Percentiles rank a stretch among this genome's conserved stretches.
These are phyloP conservation scores for Lathyrus sativus DNA, from an alignment of 306 rosid species.

Conservation along the genomic window DNA sequence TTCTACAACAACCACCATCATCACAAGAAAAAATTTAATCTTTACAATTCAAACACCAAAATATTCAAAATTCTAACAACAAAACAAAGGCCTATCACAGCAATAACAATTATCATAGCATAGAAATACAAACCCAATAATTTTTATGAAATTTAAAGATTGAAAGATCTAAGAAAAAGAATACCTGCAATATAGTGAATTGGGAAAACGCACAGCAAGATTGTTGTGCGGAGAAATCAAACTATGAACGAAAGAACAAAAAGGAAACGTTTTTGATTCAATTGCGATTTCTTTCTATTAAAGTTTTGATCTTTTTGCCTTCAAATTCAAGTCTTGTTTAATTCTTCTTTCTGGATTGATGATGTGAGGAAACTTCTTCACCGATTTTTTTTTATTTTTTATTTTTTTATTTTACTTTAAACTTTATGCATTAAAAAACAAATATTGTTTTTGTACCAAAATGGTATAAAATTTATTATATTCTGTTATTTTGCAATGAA, in stretches of 20 bases:
- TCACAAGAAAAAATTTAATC: neutral
- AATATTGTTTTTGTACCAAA: too few species aligned
- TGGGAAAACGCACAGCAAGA: neutral
- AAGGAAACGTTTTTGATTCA: neutral
- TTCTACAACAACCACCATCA: neutral
- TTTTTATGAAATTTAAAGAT: too few species aligned
- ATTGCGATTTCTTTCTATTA: neutral
- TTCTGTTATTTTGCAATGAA: too few species aligned
- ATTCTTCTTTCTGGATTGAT: neutral
- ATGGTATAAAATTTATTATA: too few species aligned
- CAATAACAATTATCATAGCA: neutral
- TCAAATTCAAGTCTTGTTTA: constrained; percentile 7
- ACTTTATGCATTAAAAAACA: too few species aligned
- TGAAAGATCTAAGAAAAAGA: neutral
- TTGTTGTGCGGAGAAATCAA: constrained; percentile 6
- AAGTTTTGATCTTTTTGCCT: neutral
- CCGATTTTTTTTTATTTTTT: too few species aligned
- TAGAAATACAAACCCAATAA: neutral
- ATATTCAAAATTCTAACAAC: neutral
- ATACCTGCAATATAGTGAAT: neutral
- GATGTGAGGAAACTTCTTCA: neutral
- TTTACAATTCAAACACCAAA: neutral
- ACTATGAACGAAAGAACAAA: neutral
- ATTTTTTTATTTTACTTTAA: too few species aligned
- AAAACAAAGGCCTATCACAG: neutral